Evolutionary conservation across 2,329 filamentous ascomycete species (phyloP), one percentile per base, ranked within the genome.

Genomic region (Penicillium griseofulvum): DNA sequence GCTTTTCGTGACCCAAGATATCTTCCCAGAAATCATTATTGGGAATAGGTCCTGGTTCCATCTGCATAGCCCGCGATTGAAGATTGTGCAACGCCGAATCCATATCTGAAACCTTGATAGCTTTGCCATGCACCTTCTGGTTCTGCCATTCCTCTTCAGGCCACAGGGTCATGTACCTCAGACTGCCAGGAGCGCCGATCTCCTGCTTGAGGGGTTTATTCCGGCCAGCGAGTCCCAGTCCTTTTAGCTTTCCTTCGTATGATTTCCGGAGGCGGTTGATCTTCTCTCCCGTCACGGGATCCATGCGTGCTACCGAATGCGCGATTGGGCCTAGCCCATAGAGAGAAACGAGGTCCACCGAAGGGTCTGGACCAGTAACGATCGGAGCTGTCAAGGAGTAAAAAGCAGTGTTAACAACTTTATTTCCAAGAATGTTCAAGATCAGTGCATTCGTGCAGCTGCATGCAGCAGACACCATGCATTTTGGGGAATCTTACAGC

Each of bases 231-330:
- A 81, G 65, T 10, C 72, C 72, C 42, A 80, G 64, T 2, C 68
- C 72, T 63, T 80, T 80, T 63, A 80, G 67, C 61, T 80, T 79
- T 39, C 78, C 78, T 65, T 80, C 78, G 58, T 81, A 81, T 4
- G 78, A 80, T 60, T 80, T 81, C 56, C 85, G 77, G 39, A 87
- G 75, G 67, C 83, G 82, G 71, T 87, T 86, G 58, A 80, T 80
- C 73, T 87, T 87, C 66, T 86, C 83, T 57, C 84, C 84, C n/a
- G 83, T 86, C 19, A 77, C 70, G 16, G 83, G 82, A 68, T 87
- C 83, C 47, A 75, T 79, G 51, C 85, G 76, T 56, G 81, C 83
- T 59, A 87, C 83, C 51, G 79, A 83, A 61, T 78, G 77, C 57
- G 83, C 81, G 52, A 87, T 76, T 34, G 75, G 70, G 59, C 80